phyloP scores from a whole-genome alignment of 129 eudicot genomes.

The Artemisia annua region DNA sequence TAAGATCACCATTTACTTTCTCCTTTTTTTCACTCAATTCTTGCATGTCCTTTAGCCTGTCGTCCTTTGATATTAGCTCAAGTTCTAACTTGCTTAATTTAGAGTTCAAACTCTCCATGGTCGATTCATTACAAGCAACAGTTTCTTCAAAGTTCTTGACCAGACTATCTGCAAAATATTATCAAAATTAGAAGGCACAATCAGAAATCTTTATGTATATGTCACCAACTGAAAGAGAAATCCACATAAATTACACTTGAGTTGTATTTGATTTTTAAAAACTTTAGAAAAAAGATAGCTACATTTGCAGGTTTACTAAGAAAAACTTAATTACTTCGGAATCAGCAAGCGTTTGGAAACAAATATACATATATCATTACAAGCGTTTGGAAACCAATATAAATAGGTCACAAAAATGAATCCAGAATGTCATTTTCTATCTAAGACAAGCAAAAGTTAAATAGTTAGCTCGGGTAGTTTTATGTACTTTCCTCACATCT shows the following conservation, averaged over 20 bases:
- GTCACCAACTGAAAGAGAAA: conserved; percentile 2
- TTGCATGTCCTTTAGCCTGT: conserved; percentile 42
- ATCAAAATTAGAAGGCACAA: conserved; percentile 20
- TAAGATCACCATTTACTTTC: conserved; percentile 57
- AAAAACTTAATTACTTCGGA: too few species aligned
- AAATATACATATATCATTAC: too few species aligned
- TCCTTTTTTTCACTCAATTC: conserved; percentile 46
- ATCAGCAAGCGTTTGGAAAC: too few species aligned
- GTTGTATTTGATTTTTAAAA: too few species aligned
- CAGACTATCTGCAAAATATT: conserved; percentile 48
- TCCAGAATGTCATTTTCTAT: too few species aligned
- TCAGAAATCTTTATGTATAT: conserved; percentile 8
- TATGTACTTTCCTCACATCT: too few species aligned
- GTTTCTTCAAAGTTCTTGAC: conserved; percentile 67
- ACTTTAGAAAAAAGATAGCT: too few species aligned
- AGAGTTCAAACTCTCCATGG: conserved; percentile 52
- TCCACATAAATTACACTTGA: neutral
- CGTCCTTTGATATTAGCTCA: conserved; percentile 63
- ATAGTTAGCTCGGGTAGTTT: too few species aligned
- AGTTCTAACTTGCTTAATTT: conserved; percentile 51
- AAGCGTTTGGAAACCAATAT: too few species aligned
- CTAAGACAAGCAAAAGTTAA: too few species aligned
- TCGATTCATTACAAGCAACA: conserved; percentile 43
- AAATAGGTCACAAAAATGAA: too few species aligned
- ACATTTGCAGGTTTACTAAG: too few species aligned